phyloP scores from a whole-genome alignment of 2,329 filamentous ascomycete genomes.

The Capronia epimyces region DNA sequence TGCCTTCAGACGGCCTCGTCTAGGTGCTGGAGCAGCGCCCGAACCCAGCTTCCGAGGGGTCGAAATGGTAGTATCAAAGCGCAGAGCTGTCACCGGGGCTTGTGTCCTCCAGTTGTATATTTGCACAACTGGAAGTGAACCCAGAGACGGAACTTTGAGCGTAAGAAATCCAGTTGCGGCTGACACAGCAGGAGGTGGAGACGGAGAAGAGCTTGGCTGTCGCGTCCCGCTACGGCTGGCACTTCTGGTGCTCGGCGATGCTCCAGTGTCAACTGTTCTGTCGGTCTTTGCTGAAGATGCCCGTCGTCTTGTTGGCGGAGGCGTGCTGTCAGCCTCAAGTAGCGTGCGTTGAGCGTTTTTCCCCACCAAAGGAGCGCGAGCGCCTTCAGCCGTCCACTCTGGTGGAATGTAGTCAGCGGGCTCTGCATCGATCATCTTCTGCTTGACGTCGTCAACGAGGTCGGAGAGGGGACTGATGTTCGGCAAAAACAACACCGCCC shows the following conservation, averaged over 20 bases:
- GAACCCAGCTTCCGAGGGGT: slow-evolving; percentile 4
- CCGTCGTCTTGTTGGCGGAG: slow-evolving; percentile 10
- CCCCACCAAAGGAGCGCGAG: slow-evolving; percentile 13
- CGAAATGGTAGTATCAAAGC: slow-evolving; percentile 2
- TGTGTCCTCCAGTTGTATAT: slow-evolving; percentile 13
- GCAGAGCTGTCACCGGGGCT: slow-evolving; percentile 14
- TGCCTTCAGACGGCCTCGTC: neutral
- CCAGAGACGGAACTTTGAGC: slow-evolving; percentile 24
- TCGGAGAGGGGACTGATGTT: slow-evolving; percentile 43
- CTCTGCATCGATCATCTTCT: slow-evolving; percentile 45
- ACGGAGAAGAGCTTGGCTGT: slow-evolving; percentile 2
- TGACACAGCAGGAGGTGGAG: neutral
- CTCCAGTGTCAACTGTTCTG: neutral
- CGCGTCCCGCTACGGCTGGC: neutral
- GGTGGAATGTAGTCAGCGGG: slow-evolving; percentile 43
- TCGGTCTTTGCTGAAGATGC: slow-evolving; percentile 6
- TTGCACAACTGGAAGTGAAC: slow-evolving; percentile 15
- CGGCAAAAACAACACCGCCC: slow-evolving; percentile 46
- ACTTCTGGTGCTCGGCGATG: slow-evolving; percentile 1
- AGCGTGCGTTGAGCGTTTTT: slow-evolving; percentile 13
- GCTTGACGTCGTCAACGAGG: slow-evolving; percentile 46
- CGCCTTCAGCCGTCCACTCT: slow-evolving; percentile 35
- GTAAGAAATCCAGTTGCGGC: slow-evolving; percentile 24
- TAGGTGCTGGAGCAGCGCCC: neutral
- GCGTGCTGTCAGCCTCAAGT: slow-evolving; percentile 33